Evolutionary conservation across 768 basidiomycete species (phyloP), one percentile per base, ranked within the genome.

Genomic region (Lyophyllum decastes): DNA sequence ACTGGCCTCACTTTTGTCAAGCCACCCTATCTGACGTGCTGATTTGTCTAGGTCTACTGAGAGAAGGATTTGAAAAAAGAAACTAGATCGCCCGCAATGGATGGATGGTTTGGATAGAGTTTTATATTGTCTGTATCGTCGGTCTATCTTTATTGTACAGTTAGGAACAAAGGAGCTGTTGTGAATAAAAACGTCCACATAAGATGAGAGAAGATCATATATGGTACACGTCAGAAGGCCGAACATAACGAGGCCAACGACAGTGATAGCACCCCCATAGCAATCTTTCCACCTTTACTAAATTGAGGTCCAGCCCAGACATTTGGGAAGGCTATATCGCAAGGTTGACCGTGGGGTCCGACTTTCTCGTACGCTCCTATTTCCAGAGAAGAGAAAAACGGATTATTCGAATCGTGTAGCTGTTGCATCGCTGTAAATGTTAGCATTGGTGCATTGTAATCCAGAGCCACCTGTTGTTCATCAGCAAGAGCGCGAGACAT

Each of bases 391-490:
- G 89, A 90, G 69, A 85, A 97, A 73, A 80, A 94, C 0, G 94
- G 94, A 62, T 95, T 92, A 19, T 67, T 70, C 24, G 75, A 77
- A 57, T 86, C 83, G 60, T 84, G 86, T 49, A 90, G 66, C n/a
- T 89, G 79, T 63, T 89, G 84, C 78, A 87, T 86, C 17, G 93
- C 90, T 0, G 89, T 86, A 34, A 97, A 80, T 1, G 92, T 89
- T n/a, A 96, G 78, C 76, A 96, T 79, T 1, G 94, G 93, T 0
- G 94, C 92, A 62, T 91, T 92, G 70, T 94, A 95, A 68, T 97
- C 95, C 40, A 94, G 73, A n/a, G 89, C 91, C 51, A 87, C 78
- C 86, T 89, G 48, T 43, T 40, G 12, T 43, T 9, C 47, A 30
- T 49, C 33, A 44, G 24, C 35, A 16, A 21, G 30, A 16, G 26